phyloP scores from a whole-genome alignment of 495 filamentous ascomycete genomes.

The Penicillium nucicola region DNA sequence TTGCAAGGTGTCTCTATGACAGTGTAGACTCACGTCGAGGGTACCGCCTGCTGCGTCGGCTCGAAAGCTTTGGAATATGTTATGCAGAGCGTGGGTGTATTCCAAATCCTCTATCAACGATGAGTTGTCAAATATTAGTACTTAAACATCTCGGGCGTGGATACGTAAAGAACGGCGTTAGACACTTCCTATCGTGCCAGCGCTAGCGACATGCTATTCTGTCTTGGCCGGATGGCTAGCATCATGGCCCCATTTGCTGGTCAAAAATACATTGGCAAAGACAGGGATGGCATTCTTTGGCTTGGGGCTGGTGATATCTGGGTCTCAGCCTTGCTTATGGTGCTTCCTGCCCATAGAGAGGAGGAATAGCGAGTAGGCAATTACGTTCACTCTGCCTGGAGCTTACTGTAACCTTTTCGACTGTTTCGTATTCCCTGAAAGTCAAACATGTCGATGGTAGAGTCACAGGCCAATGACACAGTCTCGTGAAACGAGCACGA shows the following conservation, averaged over 20 bases:
- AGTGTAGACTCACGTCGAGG: too few relatives aligned
- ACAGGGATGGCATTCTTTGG: slow-evolving; percentile 2
- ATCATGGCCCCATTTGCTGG: slow-evolving; percentile 10
- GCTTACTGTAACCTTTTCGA: too few relatives aligned
- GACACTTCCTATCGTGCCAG: slow-evolving; percentile 9
- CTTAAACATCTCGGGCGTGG: too few relatives aligned
- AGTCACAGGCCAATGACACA: too few relatives aligned
- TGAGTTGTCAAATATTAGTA: not conserved
- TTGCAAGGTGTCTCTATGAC: too few relatives aligned
- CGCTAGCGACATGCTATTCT: slow-evolving; percentile 12
- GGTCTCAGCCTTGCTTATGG: slow-evolving; percentile 7
- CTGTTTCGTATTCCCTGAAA: too few relatives aligned
- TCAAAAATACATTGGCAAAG: slow-evolving; percentile 9
- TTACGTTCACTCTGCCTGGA: not conserved
- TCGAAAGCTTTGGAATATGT: slow-evolving; percentile 13
- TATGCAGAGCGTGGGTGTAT: slow-evolving; percentile 8
- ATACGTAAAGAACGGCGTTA: too few relatives aligned
- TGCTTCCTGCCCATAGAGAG: slow-evolving; percentile 10
- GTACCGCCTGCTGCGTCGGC: slow-evolving; percentile 1
- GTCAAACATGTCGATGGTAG: too few relatives aligned
- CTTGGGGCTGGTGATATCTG: slow-evolving; percentile 12
- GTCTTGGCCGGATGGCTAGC: slow-evolving; percentile 5
- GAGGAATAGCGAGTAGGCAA: slow-evolving; percentile 5
- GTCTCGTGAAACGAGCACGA: too few relatives aligned
- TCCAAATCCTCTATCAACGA: not conserved